Conservation (phyloP, 2,329 filamentous ascomycete genomes). For the Huntiella bhutanensis region DNA sequence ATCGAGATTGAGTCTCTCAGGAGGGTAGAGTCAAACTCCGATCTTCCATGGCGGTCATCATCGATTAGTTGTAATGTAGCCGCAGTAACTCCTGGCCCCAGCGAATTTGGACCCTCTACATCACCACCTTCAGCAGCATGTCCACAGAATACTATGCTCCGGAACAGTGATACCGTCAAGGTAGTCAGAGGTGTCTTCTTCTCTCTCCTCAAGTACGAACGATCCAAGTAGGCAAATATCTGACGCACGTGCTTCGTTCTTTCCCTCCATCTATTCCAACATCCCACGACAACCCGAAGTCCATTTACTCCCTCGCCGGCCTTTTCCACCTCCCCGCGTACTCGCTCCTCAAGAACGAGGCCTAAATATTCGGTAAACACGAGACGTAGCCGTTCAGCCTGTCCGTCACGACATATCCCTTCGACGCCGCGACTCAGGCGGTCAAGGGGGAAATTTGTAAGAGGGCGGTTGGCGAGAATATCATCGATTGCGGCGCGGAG, state of each 20-base stretch:
- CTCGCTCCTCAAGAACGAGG: slow-evolving; percentile 41
- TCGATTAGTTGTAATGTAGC: slow-evolving; percentile 59
- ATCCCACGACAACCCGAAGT: slow-evolving; percentile 43
- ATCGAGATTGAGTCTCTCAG: slow-evolving; percentile 62
- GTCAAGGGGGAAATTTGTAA: slow-evolving; percentile 49
- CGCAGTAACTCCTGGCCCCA: slow-evolving; percentile 17
- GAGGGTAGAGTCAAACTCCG: slow-evolving; percentile 40
- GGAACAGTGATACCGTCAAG: slow-evolving; percentile 41
- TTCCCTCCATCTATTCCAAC: slow-evolving; percentile 59
- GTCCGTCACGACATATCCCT: slow-evolving; percentile 67
- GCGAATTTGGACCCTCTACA: slow-evolving; percentile 9
- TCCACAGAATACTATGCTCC: slow-evolving; percentile 31
- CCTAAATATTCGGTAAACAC: slow-evolving; percentile 49
- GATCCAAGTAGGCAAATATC: slow-evolving; percentile 86
- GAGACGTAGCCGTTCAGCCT: slow-evolving; percentile 47
- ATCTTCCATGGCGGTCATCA: slow-evolving; percentile 43
- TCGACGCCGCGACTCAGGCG: slow-evolving; percentile 80
- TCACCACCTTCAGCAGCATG: slow-evolving; percentile 3
- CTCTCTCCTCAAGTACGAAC: slow-evolving; percentile 65
- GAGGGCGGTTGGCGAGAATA: slow-evolving; percentile 22
- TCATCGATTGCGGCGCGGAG: slow-evolving; percentile 53
- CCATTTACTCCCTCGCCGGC: slow-evolving; percentile 26
- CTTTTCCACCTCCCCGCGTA: slow-evolving; percentile 36
- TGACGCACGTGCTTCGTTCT: slow-evolving; percentile 49
- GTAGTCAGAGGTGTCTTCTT: slow-evolving; percentile 20